phyloP scores from a whole-genome alignment of 257 asterid genomes.

The Vinca minor region DNA sequence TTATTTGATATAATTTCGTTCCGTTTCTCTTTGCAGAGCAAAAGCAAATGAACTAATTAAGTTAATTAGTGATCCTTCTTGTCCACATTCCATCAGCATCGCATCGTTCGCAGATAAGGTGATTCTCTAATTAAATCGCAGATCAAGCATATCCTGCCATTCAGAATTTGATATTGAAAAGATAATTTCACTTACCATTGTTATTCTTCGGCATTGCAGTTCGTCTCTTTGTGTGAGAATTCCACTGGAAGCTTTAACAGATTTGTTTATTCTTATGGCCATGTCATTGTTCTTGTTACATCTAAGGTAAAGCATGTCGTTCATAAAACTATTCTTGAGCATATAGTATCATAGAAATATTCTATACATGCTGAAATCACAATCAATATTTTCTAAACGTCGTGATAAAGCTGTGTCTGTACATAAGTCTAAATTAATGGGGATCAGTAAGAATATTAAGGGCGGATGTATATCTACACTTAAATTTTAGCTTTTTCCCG shows the following conservation, averaged over 20 bases:
- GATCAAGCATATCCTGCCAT: not conserved
- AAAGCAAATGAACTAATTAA: constrained; percentile 43
- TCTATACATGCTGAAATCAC: not conserved
- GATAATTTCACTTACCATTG: constrained; percentile 16
- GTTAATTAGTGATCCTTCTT: constrained; percentile 38
- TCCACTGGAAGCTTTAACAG: constrained; percentile 32
- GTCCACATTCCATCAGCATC: constrained; percentile 63
- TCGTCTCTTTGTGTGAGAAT: constrained; percentile 50
- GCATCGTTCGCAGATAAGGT: constrained; percentile 69
- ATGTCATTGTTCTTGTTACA: constrained; percentile 58
- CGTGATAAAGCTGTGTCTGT: too few species aligned
- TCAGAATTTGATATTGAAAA: not conserved
- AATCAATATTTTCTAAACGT: too few species aligned
- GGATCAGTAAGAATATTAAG: too few species aligned
- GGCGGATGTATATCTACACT: not conserved
- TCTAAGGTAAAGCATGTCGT: constrained; percentile 43
- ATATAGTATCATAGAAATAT: not conserved
- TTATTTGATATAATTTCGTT: not conserved
- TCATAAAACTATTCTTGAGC: not conserved
- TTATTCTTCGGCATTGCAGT: constrained; percentile 36
- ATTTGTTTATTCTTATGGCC: constrained; percentile 47
- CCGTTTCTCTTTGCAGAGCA: constrained; percentile 37
- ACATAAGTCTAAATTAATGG: too few species aligned
- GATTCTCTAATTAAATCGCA: constrained; percentile 1
- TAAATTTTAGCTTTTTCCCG: too few species aligned